Evolutionary conservation across 2,329 filamentous ascomycete species (phyloP), one percentile per base, ranked within the genome.

Genomic region (Xylariaceae sp.): DNA sequence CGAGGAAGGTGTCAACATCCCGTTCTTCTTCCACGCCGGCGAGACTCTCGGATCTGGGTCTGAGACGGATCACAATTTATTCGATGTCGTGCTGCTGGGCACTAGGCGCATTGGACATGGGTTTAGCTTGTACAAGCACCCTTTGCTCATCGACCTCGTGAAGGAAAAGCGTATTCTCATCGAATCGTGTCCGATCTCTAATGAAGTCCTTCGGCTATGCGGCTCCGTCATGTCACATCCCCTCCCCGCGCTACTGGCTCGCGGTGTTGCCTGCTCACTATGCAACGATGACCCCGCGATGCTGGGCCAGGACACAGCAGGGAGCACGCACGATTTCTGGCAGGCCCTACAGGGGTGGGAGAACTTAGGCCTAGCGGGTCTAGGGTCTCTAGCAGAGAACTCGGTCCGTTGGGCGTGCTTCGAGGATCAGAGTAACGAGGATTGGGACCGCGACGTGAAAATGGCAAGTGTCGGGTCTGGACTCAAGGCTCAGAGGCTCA

Each of bases 1-100:
- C 1, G 79, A 89, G 65, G 86, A 90, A 63, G 83, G 81, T 2
- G 81, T 97, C 36, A 83, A 90, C 45, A 84, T 99, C 10, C 93
- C 93, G 1, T 96, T 97, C 75, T 96, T 96, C 76, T 95, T 97
- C 75, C 92, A 97, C 68, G 92, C 93, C 0, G 93, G 92, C 58
- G 92, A 97, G 71, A 90, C 85, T 33, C 82, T 96, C 1, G 90
- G 90, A 28, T 84, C 89, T 54, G 91, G 90, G 28, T 86, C 84
- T 60, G 78, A 77, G 17, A 87, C 88, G 0, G 92, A 97, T 64
- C 64, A 73, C 55, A 97, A 97, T 69, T 79, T 97, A 3, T 96
- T 88, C 67, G 92, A 97, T 67, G 91, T 91, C 1, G 80, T 97
- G 13, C 74, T 97, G 9, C 80, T 97, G 6, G 92, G 91, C 2